Conservation (phyloP, 1,284 basidiomycete species). For the Leccinum griseonigrum region DNA sequence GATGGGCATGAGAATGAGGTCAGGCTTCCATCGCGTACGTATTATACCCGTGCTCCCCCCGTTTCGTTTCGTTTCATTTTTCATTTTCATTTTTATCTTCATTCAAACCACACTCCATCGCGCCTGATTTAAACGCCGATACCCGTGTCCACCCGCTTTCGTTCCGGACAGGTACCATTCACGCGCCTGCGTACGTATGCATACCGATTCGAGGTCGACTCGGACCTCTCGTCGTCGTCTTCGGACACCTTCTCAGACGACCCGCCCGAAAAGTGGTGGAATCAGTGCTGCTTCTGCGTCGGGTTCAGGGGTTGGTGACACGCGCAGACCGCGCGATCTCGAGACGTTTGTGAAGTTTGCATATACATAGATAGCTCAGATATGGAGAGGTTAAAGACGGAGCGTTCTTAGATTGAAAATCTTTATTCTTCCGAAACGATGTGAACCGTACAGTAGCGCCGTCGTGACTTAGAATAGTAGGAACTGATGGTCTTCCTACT, state of each 20-base stretch:
- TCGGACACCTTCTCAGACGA: constrained; percentile 27
- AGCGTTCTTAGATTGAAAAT: not conserved
- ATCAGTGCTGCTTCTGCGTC: constrained; percentile 11
- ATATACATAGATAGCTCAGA: not conserved
- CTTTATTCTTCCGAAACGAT: not conserved
- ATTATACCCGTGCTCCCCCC: not conserved
- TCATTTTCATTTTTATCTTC: not conserved
- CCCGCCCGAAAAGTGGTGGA: constrained; percentile 24
- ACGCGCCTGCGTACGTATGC: constrained; percentile 10
- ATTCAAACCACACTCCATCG: not conserved
- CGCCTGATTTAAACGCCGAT: not conserved
- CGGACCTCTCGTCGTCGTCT: constrained; percentile 25
- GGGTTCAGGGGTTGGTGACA: constrained; percentile 28
- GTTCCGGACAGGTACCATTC: constrained; percentile 9
- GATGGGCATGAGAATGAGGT: constrained; percentile 13
- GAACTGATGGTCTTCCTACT: too few relatives aligned
- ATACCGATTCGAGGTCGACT: constrained; percentile 26
- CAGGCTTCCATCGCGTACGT: constrained; percentile 2
- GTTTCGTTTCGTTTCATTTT: not conserved
- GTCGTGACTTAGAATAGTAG: too few relatives aligned
- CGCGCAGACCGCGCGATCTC: not conserved
- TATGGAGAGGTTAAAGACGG: not conserved
- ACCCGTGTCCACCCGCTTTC: not conserved
- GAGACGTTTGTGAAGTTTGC: not conserved
- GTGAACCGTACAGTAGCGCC: not conserved